Evolutionary conservation across 768 basidiomycete species (phyloP).

Genomic region (Mrakia blollopis): DNA sequence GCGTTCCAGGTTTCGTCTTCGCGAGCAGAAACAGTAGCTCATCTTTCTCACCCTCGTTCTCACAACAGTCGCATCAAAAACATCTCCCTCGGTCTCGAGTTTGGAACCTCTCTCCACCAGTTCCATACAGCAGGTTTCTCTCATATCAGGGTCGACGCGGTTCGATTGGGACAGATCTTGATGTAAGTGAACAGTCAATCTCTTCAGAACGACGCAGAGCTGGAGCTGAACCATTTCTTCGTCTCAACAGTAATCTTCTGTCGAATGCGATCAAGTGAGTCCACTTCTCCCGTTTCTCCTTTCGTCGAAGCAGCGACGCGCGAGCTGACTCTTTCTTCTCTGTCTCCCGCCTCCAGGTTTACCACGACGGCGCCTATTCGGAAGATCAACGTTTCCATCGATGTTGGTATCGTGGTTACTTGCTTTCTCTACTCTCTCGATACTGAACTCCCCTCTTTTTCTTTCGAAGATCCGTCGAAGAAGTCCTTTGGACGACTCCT

Average conservation of each 20-base stretch:
- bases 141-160: conserved; percentile 29
- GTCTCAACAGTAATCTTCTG: conserved; percentile 42
- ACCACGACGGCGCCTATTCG: conserved; percentile 33
- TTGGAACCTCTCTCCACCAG: conserved; percentile 41
- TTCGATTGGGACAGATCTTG: conserved; percentile 23
- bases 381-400: conserved; percentile 43
- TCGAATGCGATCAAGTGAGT: conserved; percentile 47
- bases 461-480: conserved; percentile 36
- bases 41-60: neutral
- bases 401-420: conserved; percentile 11
- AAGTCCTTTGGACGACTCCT: conserved; percentile 40
- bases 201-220: conserved; percentile 8
- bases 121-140: conserved; percentile 37
- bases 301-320: too few relatives aligned
- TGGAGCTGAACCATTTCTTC: neutral
- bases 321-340: too few relatives aligned
- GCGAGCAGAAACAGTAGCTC: neutral
- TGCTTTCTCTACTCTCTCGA: neutral
- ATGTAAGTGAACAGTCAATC: neutral
- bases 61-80: conserved; percentile 39
- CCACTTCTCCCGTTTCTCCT: too few relatives aligned
- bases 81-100: conserved; percentile 42
- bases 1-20: neutral
- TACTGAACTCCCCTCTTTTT: neutral
- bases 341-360: too few relatives aligned